Evolutionary conservation across 2,329 filamentous ascomycete genomes (phyloP).

Genomic region (Alternaria alternata): DNA sequence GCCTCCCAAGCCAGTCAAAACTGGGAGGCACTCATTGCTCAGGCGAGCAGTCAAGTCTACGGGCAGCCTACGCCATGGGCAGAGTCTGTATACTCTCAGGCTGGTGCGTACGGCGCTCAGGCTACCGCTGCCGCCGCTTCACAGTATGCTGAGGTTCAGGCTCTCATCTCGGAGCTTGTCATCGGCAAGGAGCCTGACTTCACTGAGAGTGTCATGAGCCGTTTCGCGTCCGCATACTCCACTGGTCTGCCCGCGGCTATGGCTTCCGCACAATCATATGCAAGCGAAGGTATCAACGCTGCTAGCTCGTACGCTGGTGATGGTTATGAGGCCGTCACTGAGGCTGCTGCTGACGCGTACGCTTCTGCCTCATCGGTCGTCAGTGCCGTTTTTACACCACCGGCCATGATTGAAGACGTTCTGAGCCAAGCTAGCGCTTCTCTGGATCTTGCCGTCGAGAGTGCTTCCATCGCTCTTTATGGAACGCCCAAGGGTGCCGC

Average conservation of each 20-base stretch:
- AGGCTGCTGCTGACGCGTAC: constrained; percentile 61
- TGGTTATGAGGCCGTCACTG: constrained; percentile 55
- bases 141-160: constrained; percentile 75
- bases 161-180: constrained; percentile 78
- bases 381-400: constrained; percentile 62
- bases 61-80: constrained; percentile 66
- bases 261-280: constrained; percentile 63
- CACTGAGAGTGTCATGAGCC: constrained; percentile 78
- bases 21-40: constrained; percentile 70
- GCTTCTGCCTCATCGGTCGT: constrained; percentile 58
- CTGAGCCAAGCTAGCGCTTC: constrained; percentile 65
- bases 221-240: constrained; percentile 75
- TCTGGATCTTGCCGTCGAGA: constrained; percentile 66
- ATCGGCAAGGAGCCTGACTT: constrained; percentile 80
- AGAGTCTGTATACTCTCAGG: constrained; percentile 59
- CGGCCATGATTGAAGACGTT: constrained; percentile 65
- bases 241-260: constrained; percentile 68
- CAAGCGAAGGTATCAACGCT: constrained; percentile 53
- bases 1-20: constrained; percentile 66
- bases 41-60: constrained; percentile 74
- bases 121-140: constrained; percentile 67
- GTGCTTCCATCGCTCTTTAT: constrained; percentile 66
- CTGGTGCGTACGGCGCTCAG: constrained; percentile 66
- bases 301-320: constrained; percentile 63
- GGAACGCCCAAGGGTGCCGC: constrained; percentile 62